Conservation (phyloP, 257 asterid species). For the Przewalskia tangutica region DNA sequence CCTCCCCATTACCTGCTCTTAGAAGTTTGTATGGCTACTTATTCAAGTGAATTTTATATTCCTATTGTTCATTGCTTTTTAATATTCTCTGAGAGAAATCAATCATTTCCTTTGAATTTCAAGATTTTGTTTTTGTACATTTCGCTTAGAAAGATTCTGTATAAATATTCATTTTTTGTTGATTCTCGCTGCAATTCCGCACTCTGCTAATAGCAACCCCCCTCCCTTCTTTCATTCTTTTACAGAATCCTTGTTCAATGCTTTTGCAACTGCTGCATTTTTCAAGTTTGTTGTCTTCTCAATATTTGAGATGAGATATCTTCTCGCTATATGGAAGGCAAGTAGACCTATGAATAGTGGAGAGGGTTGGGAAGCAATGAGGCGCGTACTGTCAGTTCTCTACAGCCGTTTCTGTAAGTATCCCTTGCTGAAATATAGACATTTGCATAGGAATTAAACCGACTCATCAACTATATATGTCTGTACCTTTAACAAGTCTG, state of each 20-base stretch:
- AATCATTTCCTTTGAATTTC: not conserved
- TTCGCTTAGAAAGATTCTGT: not conserved
- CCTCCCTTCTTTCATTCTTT: not conserved
- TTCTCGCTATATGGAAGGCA: slow-evolving; percentile 96
- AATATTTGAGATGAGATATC: slow-evolving; percentile 96
- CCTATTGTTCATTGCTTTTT: not conserved
- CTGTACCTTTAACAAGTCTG: not conserved
- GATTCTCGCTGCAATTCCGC: not conserved
- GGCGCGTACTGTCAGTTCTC: slow-evolving; percentile 90
- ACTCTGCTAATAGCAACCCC: not conserved
- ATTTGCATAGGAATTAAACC: not conserved
- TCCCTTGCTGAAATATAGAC: slow-evolving; percentile 5
- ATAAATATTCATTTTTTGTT: not conserved
- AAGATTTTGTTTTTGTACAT: not conserved
- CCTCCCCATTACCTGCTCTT: not conserved
- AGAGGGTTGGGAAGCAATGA: slow-evolving; percentile 92
- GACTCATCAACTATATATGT: not conserved
- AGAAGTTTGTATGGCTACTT: not conserved
- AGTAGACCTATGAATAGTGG: slow-evolving; percentile 66
- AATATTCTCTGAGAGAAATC: not conserved
- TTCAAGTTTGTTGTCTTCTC: slow-evolving; percentile 98
- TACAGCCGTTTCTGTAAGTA: slow-evolving; percentile 95
- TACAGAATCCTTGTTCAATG: slow-evolving; percentile 91
- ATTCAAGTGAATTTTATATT: not conserved
- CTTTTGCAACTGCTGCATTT: slow-evolving; percentile 97